A percentile compares a stretch with the other conserved stretches of the same genome.
These are phyloP conservation scores for Aspergillus vadensis DNA, from an alignment of 2,329 filamentous ascomycete genomes.

Conservation along the genomic window DNA sequence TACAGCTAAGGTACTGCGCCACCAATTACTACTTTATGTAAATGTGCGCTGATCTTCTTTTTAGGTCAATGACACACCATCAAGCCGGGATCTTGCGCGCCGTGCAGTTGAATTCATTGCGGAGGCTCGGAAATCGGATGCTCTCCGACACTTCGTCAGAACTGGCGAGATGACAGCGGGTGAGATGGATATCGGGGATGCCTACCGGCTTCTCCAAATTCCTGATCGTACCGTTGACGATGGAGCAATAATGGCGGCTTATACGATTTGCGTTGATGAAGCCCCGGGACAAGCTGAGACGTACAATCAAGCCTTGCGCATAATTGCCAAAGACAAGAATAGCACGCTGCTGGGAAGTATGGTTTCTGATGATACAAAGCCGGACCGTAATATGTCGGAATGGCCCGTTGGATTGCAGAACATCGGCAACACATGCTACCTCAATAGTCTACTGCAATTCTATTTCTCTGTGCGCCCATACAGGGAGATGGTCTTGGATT, in stretches of 20 bases:
- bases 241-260: constrained; percentile 53
- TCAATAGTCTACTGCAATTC: constrained; percentile 95
- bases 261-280: constrained; percentile 49
- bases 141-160: constrained; percentile 55
- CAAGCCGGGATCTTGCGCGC: constrained; percentile 52
- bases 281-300: constrained; percentile 49
- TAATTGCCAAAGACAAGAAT: constrained; percentile 49
- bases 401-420: constrained; percentile 87
- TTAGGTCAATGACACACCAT: constrained; percentile 55
- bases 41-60: constrained; percentile 9
- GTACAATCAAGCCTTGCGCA: constrained; percentile 50
- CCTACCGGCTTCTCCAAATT: constrained; percentile 55
- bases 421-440: constrained; percentile 96
- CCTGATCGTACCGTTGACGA: constrained; percentile 55
- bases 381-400: constrained; percentile 44
- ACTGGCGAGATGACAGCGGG: constrained; percentile 53
- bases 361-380: constrained; percentile 33
- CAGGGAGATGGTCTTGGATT: constrained; percentile 76
- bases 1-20: constrained; percentile 53
- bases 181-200: constrained; percentile 59
- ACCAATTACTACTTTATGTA: neutral
- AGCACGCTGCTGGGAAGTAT: constrained; percentile 40
- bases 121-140: constrained; percentile 57
- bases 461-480: constrained; percentile 86
- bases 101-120: constrained; percentile 63